phyloP scores from a whole-genome alignment of 2,329 filamentous ascomycete genomes.

The Dactylellina haptotyla region DNA sequence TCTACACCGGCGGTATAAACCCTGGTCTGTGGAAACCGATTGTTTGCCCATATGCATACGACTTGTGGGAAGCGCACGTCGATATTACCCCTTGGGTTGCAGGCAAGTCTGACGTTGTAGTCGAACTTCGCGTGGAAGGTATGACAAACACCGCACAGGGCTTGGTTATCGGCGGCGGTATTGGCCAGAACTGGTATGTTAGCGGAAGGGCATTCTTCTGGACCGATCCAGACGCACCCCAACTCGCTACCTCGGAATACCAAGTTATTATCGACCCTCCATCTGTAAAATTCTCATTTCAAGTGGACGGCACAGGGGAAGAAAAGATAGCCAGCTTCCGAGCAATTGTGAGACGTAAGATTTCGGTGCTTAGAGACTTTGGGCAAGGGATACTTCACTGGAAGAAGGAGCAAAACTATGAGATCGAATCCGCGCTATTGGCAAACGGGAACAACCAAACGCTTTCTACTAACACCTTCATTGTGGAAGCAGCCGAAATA shows the following conservation, averaged over 20 bases:
- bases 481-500: conserved; percentile 4
- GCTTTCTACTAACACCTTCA: conserved; percentile 21
- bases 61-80: conserved; percentile 81
- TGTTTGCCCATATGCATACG: conserved; percentile 80
- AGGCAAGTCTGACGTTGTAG: conserved; percentile 28
- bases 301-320: conserved; percentile 11
- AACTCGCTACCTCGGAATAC: conserved; percentile 62
- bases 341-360: conserved; percentile 17
- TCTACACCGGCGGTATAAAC: conserved; percentile 83
- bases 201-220: conserved; percentile 85
- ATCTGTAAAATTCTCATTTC: conserved; percentile 8
- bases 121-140: conserved; percentile 38
- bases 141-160: background rate
- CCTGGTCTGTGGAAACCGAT: conserved; percentile 81
- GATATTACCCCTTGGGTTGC: conserved; percentile 76
- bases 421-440: conserved; percentile 21
- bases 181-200: conserved; percentile 77
- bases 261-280: conserved; percentile 4
- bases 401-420: conserved; percentile 24
- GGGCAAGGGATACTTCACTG: background rate
- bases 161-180: conserved; percentile 59
- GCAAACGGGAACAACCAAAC: conserved; percentile 48
- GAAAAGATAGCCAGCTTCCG: conserved; percentile 11
- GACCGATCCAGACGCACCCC: conserved; percentile 66
- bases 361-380: background rate